phyloP scores from a whole-genome alignment of 352 stramenopile species.

The Pseudoperonospora humuli region DNA sequence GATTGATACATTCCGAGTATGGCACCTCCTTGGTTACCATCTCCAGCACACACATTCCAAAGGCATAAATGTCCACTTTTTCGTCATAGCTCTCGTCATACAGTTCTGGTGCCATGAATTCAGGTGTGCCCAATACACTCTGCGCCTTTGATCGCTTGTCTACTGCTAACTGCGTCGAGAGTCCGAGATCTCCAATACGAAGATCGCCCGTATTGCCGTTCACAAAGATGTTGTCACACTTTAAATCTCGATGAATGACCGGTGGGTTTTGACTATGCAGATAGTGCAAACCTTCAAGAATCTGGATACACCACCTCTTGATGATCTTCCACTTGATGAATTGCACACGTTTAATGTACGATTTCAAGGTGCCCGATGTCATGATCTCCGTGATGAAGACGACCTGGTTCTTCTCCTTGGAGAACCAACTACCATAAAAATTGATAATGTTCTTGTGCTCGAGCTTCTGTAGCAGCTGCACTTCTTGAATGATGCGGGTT shows the following conservation, averaged over 20 bases:
- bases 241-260: slow-evolving; percentile 91
- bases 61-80: slow-evolving; percentile 97
- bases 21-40: slow-evolving; percentile 99
- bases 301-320: slow-evolving; percentile 96
- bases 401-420: slow-evolving; percentile 96
- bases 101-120: slow-evolving; percentile 99
- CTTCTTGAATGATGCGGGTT: slow-evolving; percentile 95
- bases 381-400: slow-evolving; percentile 99
- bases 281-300: slow-evolving; percentile 93
- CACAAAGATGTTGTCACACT: slow-evolving; percentile 98
- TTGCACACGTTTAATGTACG: slow-evolving; percentile 96
- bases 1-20: slow-evolving; percentile 94
- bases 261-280: slow-evolving; percentile 84
- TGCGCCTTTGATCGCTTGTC: slow-evolving; percentile 74
- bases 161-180: slow-evolving; percentile 79
- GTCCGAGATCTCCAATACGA: slow-evolving; percentile 95
- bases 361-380: slow-evolving; percentile 91
- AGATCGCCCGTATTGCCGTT: slow-evolving; percentile 97
- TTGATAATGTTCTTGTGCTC: slow-evolving; percentile 99
- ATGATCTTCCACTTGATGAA: slow-evolving; percentile 98
- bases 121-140: slow-evolving; percentile 96
- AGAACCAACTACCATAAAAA: slow-evolving; percentile 98
- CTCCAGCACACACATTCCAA: slow-evolving; percentile 99
- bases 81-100: slow-evolving; percentile 98
- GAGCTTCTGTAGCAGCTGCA: slow-evolving; percentile 94